Conservation (phyloP, 768 basidiomycete genomes). For the Suillus bovinus region DNA sequence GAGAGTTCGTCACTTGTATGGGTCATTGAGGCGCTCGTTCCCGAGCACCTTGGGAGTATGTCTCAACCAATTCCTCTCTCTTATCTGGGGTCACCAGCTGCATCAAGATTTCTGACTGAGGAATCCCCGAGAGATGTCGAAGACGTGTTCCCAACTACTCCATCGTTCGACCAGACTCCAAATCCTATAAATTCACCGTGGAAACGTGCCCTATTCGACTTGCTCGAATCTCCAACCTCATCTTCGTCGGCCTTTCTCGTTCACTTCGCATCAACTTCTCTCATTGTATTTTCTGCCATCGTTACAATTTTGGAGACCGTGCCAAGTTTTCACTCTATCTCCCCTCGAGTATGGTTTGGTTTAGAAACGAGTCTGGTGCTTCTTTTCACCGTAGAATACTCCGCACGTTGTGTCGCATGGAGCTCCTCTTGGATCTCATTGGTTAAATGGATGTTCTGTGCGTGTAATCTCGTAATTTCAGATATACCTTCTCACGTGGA, state of each 20-base stretch:
- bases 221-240: constrained; percentile 81
- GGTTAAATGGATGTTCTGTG: constrained; percentile 70
- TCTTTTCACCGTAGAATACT: constrained; percentile 85
- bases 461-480: constrained; percentile 19
- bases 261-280: constrained; percentile 66
- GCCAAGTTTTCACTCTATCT: constrained; percentile 69
- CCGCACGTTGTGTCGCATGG: constrained; percentile 73
- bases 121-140: constrained; percentile 40
- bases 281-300: constrained; percentile 74
- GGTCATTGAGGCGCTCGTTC: not conserved
- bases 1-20: not conserved
- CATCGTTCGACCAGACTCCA: constrained; percentile 35
- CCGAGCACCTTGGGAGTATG: constrained; percentile 16
- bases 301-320: constrained; percentile 82
- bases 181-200: constrained; percentile 40
- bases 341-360: constrained; percentile 80
- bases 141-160: constrained; percentile 40
- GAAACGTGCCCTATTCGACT: constrained; percentile 64
- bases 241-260: constrained; percentile 75
- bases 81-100: constrained; percentile 25
- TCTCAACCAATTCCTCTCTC: constrained; percentile 32
- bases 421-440: constrained; percentile 63
- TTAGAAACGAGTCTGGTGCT: constrained; percentile 83
- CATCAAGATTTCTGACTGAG: constrained; percentile 46
- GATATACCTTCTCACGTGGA: constrained; percentile 5